These are phyloP conservation scores for Chlorella sp. DNA, from an alignment of 139 green algal species.

Conservation along the genomic window DNA sequence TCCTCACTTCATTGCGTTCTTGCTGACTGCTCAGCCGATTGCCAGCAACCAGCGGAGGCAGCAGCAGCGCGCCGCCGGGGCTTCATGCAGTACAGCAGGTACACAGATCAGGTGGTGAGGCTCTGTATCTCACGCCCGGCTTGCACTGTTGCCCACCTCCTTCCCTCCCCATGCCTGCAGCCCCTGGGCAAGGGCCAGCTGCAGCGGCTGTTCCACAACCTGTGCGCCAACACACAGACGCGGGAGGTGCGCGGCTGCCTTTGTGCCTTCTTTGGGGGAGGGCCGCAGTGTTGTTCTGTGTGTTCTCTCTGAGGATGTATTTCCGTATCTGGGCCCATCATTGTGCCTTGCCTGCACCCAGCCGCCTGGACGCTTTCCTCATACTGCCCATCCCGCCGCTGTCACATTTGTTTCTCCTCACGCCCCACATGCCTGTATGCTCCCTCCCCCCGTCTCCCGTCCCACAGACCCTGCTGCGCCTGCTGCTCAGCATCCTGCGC, in stretches of 20 bases:
- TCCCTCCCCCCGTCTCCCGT: neutral
- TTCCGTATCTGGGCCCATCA: neutral
- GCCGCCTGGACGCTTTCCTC: neutral
- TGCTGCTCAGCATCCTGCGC: constrained; percentile 76
- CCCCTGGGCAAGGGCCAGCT: constrained; percentile 71
- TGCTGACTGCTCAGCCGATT: neutral
- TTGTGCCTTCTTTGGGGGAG: neutral
- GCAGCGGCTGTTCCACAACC: constrained; percentile 84
- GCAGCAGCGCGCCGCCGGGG: too few relatives aligned
- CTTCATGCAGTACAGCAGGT: too few relatives aligned
- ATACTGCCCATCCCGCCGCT: neutral
- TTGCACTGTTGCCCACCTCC: neutral
- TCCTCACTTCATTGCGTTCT: too few relatives aligned
- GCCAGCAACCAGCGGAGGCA: neutral
- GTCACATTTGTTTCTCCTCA: too few relatives aligned
- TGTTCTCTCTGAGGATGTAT: neutral
- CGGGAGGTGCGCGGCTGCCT: constrained; percentile 4
- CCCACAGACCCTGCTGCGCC: constrained; percentile 43
- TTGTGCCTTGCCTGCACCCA: neutral
- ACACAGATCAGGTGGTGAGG: too few relatives aligned
- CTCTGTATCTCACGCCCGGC: too few relatives aligned
- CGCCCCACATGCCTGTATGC: neutral
- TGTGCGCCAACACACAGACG: constrained; percentile 66
- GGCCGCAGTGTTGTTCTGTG: neutral
- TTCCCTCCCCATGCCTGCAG: neutral